Evolutionary conservation across 2,329 filamentous ascomycete species (phyloP), one percentile per base, ranked within the genome.

Genomic region (Corinectria fuckeliana): DNA sequence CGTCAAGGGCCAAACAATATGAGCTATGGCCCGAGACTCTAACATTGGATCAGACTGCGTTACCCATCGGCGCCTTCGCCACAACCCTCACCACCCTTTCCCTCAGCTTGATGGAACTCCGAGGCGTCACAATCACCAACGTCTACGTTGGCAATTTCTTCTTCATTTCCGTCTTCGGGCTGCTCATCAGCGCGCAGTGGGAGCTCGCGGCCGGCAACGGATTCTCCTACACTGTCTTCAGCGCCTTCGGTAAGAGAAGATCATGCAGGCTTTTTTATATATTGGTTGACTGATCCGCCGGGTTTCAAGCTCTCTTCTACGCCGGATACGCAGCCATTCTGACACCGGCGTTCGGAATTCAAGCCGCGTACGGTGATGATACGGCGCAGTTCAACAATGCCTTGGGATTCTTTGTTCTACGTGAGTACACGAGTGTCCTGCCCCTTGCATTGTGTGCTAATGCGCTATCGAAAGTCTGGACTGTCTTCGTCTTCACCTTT

Each of bases 171-270:
- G 60, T 67, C 6, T 38, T 73, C 3, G 71, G 69, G 10, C 61
- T 73, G 44, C 58, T 73, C 38, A 71, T 73, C 11, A 65, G 60
- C 11, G 71, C 70, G 1, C 71, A 73, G 36, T 73, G 71, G 71
- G 64, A 62, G 39, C 65, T 73, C 64, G 63, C 66, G 6, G 52
- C 63, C 5, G 71, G 71, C 1, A 60, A 73, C 13, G 71, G 70
- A 1, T 73, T 73, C 42, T 63, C 68, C 1, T 73, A 73, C 18
- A 71, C 71, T 5, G 66, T 69, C 0, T 39, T 73, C 13, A 69
- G 61, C 18, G 70, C 71, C 1, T 73, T 67, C 50, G 71, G 71
- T 71, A 30, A 36, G 61, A 53, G 2, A 7, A 9, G 6, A 38
- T 4, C 0, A 0, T 3, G 2, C n/a, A 3, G 5, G 14, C 21